Conservation (phyloP, 169 alveolate genomes). For the Plasmodium gaboni region DNA sequence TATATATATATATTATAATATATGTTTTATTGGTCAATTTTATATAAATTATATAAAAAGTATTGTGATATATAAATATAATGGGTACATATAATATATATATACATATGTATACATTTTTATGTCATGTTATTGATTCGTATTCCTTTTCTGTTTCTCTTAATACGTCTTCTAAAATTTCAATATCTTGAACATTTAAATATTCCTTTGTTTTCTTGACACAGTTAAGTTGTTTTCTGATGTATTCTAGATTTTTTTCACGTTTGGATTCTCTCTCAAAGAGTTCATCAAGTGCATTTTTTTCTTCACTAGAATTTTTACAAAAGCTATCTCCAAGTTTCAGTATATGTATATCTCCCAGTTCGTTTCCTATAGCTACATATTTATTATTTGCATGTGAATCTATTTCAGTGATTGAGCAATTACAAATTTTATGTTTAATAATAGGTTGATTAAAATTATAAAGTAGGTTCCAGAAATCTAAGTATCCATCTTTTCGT, state of each 20-base stretch:
- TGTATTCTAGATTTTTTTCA: slow-evolving; percentile 65
- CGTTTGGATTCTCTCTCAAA: slow-evolving; percentile 70
- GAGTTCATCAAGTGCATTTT: slow-evolving; percentile 48
- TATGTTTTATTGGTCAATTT: no score
- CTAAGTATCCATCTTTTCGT: slow-evolving; percentile 74
- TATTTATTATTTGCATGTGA: slow-evolving; percentile 60
- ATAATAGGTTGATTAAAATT: slow-evolving; percentile 67
- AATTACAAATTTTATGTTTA: slow-evolving; percentile 66
- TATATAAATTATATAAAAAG: no score
- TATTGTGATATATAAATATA: no score
- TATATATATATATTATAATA: no score
- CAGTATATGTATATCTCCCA: slow-evolving; percentile 66
- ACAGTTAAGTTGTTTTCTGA: slow-evolving; percentile 69
- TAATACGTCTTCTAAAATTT: slow-evolving; percentile 15
- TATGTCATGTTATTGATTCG: slow-evolving; percentile 9
- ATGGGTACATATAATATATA: neutral
- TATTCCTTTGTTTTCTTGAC: slow-evolving; percentile 31
- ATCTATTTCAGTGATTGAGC: slow-evolving; percentile 63
- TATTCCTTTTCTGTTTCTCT: slow-evolving; percentile 38
- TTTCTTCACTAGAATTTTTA: slow-evolving; percentile 63
- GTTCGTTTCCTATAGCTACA: slow-evolving; percentile 51
- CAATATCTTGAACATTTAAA: slow-evolving; percentile 28
- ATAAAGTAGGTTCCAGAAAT: slow-evolving; percentile 61
- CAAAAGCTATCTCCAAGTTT: slow-evolving; percentile 65
- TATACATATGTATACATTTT: neutral